These are phyloP conservation scores for Coemansia sp. DNA, from an alignment of 192 early-diverging fungal species.

Conservation along the genomic window DNA sequence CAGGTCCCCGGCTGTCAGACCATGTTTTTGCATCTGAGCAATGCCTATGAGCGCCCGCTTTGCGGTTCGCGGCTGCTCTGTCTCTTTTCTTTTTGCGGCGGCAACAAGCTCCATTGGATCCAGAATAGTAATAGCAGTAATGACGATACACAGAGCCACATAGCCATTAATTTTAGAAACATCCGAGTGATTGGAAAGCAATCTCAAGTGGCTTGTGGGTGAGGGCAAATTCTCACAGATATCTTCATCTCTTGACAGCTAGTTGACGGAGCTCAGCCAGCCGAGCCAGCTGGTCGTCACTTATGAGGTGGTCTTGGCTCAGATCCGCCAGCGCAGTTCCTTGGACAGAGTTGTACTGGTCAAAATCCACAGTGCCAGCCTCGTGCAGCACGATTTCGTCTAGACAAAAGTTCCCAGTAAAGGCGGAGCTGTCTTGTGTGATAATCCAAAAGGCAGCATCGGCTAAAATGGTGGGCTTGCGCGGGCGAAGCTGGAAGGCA, in stretches of 20 bases:
- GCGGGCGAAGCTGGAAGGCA: constrained; percentile 31
- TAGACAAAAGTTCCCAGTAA: constrained; percentile 68
- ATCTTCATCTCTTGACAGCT: background rate
- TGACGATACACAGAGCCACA: background rate
- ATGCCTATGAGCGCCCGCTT: constrained; percentile 27
- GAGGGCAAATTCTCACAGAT: background rate
- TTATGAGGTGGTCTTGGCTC: constrained; percentile 40
- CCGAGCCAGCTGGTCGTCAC: constrained; percentile 22
- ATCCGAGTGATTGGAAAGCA: background rate
- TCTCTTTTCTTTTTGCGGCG: constrained; percentile 3
- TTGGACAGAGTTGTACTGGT: constrained; percentile 24
- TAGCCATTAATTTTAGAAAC: background rate
- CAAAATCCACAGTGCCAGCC: constrained; percentile 66
- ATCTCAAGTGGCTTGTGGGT: background rate
- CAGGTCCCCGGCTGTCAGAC: constrained; percentile 33
- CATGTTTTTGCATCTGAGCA: constrained; percentile 19
- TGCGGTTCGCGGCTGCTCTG: constrained; percentile 10
- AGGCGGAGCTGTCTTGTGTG: constrained; percentile 54
- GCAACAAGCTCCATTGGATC: constrained; percentile 13
- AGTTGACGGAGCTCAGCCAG: constrained; percentile 23
- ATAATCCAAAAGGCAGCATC: constrained; percentile 72
- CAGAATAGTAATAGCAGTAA: background rate
- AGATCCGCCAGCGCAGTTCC: constrained; percentile 29
- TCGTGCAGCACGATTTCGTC: constrained; percentile 73
- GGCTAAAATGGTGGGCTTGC: constrained; percentile 67